These are phyloP conservation scores for Lumnitzera littorea DNA, from an alignment of 345 rosid species.

Conservation along the genomic window DNA sequence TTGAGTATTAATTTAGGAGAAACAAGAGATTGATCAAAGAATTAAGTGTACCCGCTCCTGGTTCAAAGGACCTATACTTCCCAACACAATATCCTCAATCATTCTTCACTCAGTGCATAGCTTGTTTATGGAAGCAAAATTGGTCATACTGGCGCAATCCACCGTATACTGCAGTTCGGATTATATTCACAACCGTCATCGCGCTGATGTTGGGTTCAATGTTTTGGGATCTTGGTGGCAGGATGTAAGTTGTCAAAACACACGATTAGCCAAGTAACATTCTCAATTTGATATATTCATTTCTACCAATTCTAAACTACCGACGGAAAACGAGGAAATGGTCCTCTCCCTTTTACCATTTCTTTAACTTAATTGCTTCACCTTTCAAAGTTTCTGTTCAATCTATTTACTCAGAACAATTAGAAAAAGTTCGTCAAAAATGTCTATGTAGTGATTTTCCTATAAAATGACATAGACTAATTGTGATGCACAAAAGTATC, in stretches of 20 bases:
- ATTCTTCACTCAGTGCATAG: conserved; percentile 37
- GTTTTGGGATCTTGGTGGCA: conserved; percentile 56
- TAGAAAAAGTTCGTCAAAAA: too few species aligned
- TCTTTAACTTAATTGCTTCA: too few species aligned
- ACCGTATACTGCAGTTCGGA: conserved; percentile 41
- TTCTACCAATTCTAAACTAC: too few species aligned
- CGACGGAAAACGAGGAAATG: too few species aligned
- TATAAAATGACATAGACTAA: too few species aligned
- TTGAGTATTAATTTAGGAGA: conserved; percentile 29
- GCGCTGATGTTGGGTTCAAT: conserved; percentile 63
- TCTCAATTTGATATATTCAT: too few species aligned
- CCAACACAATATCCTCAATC: conserved; percentile 36
- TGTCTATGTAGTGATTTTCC: too few species aligned
- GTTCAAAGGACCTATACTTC: conserved; percentile 41
- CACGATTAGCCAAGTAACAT: neutral
- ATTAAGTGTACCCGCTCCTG: conserved; percentile 30
- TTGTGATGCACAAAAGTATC: too few species aligned
- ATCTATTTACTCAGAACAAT: too few species aligned
- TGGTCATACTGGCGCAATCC: conserved; percentile 56
- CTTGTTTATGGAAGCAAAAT: conserved; percentile 60
- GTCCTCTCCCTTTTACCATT: too few species aligned
- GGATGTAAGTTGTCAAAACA: conserved; percentile 21
- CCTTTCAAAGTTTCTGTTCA: too few species aligned
- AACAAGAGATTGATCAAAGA: conserved; percentile 48
- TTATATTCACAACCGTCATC: conserved; percentile 40